Conservation (phyloP, 2,329 filamentous ascomycete species). For the Aspergillus amoenus region DNA sequence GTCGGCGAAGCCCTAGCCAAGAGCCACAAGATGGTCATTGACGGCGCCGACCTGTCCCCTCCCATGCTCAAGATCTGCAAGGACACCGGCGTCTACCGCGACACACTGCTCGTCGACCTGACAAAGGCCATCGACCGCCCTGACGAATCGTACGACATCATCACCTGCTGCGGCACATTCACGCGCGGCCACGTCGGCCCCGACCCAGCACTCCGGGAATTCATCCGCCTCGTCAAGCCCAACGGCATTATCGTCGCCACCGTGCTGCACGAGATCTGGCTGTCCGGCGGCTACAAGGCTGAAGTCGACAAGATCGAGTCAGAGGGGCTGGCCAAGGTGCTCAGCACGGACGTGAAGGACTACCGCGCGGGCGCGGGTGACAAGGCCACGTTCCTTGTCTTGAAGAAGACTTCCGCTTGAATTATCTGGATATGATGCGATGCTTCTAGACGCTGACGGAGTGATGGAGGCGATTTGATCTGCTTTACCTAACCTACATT, state of each 20-base stretch:
- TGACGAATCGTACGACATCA: slow-evolving; percentile 49
- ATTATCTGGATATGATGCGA: background rate
- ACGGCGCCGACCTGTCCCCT: slow-evolving; percentile 54
- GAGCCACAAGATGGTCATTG: slow-evolving; percentile 47
- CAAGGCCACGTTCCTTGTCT: slow-evolving; percentile 28
- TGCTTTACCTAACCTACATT: background rate
- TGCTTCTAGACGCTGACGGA: no score
- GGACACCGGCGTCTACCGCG: slow-evolving; percentile 49
- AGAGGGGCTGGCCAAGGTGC: slow-evolving; percentile 36
- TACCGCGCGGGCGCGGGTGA: slow-evolving; percentile 32
- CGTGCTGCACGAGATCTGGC: slow-evolving; percentile 52
- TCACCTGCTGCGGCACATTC: slow-evolving; percentile 57
- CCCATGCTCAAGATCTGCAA: slow-evolving; percentile 56
- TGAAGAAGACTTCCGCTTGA: slow-evolving; percentile 22
- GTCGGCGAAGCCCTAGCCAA: slow-evolving; percentile 50
- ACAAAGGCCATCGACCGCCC: slow-evolving; percentile 42
- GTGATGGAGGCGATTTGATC: background rate
- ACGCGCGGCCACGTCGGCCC: slow-evolving; percentile 58
- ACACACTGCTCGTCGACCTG: slow-evolving; percentile 49
- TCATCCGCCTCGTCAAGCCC: slow-evolving; percentile 50
- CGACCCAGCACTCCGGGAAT: slow-evolving; percentile 47
- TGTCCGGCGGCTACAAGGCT: slow-evolving; percentile 48
- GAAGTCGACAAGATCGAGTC: slow-evolving; percentile 43
- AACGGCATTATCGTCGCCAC: slow-evolving; percentile 53
- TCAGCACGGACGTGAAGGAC: slow-evolving; percentile 27